A percentile compares a stretch with the other conserved stretches of the same genome.
phyloP scores from a whole-genome alignment of 2,329 filamentous ascomycete genomes.

The Seiridium cupressi region DNA sequence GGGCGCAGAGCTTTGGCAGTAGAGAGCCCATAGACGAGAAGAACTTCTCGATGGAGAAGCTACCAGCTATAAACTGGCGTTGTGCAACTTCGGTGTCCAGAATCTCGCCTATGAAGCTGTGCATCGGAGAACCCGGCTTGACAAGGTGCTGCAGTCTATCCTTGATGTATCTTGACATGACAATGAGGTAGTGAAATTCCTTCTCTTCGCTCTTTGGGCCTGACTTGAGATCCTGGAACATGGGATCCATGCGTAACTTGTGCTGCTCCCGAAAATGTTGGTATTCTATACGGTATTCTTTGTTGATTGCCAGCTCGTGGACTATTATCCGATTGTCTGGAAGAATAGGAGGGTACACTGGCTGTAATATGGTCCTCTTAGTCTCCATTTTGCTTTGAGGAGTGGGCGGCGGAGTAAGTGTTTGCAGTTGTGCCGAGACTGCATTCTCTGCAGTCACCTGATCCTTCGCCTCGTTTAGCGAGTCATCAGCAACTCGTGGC shows the following conservation, averaged over 20 bases:
- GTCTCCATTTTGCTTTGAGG: slow-evolving; percentile 39
- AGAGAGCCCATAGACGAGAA: slow-evolving; percentile 74
- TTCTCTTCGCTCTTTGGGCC: slow-evolving; percentile 66
- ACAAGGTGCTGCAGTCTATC: slow-evolving; percentile 72
- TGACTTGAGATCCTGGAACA: slow-evolving; percentile 58
- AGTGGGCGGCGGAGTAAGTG: slow-evolving; percentile 53
- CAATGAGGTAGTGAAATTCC: slow-evolving; percentile 66
- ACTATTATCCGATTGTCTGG: slow-evolving; percentile 74
- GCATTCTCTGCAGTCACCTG: slow-evolving; percentile 38
- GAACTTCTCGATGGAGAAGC: slow-evolving; percentile 79
- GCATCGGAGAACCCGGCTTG: slow-evolving; percentile 69
- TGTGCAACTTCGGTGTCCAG: slow-evolving; percentile 71
- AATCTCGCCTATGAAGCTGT: slow-evolving; percentile 72
- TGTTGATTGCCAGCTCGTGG: slow-evolving; percentile 78
- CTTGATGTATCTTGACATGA: slow-evolving; percentile 69
- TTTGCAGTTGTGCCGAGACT: slow-evolving; percentile 41
- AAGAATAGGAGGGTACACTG: slow-evolving; percentile 52
- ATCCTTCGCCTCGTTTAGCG: slow-evolving; percentile 34
- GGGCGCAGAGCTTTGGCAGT: slow-evolving; percentile 77
- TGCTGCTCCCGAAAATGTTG: slow-evolving; percentile 59
- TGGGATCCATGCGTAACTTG: slow-evolving; percentile 42
- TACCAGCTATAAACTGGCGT: slow-evolving; percentile 66
- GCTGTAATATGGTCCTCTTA: slow-evolving; percentile 33
- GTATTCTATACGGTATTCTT: slow-evolving; percentile 69
- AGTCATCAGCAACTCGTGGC: slow-evolving; percentile 61